Percentiles rank a stretch among this genome's conserved stretches.
These are phyloP conservation scores for Hymenoscyphus infarciens DNA, from an alignment of 2,329 filamentous ascomycete genomes.

Conservation along the genomic window DNA sequence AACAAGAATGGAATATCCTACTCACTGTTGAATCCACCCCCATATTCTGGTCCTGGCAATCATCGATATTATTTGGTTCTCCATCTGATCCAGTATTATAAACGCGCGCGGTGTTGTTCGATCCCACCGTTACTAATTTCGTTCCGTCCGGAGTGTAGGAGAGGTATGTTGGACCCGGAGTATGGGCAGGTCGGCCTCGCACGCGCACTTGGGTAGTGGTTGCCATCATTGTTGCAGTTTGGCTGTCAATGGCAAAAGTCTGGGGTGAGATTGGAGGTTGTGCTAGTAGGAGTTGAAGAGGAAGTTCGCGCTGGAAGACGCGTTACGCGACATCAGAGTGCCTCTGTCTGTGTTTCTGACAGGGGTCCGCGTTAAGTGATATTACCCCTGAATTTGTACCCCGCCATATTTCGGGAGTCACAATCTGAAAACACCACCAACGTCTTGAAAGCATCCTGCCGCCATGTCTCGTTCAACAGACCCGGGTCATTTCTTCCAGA, in stretches of 20 bases:
- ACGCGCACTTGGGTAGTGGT: slow-evolving; percentile 43
- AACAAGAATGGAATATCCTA: not conserved
- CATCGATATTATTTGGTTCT: slow-evolving; percentile 88
- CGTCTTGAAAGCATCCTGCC: not conserved
- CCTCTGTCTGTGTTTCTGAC: no score
- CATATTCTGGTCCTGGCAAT: slow-evolving; percentile 82
- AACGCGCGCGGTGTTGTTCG: slow-evolving; percentile 89
- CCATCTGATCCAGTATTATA: slow-evolving; percentile 90
- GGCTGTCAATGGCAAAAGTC: slow-evolving; percentile 12
- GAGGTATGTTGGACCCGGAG: slow-evolving; percentile 80
- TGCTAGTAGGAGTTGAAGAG: slow-evolving; percentile 8
- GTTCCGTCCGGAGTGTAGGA: slow-evolving; percentile 86
- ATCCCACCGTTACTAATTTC: slow-evolving; percentile 84
- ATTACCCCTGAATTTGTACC: slow-evolving; percentile 18
- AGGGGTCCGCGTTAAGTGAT: no score
- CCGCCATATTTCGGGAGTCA: not conserved
- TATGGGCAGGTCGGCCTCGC: slow-evolving; percentile 69
- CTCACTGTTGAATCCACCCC: slow-evolving; percentile 67
- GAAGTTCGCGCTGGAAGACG: slow-evolving; percentile 23
- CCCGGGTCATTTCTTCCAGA: slow-evolving; percentile 86
- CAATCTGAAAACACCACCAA: not conserved
- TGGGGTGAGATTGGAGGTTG: slow-evolving; percentile 12
- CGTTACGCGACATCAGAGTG: slow-evolving; percentile 18
- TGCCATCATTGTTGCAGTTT: slow-evolving; percentile 30
- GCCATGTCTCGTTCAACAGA: slow-evolving; percentile 66